Percentiles rank a stretch among this genome's conserved stretches.
These are phyloP conservation scores for Berberis vulgaris DNA, from an alignment of 164 flowering plant species.

Conservation along the genomic window DNA sequence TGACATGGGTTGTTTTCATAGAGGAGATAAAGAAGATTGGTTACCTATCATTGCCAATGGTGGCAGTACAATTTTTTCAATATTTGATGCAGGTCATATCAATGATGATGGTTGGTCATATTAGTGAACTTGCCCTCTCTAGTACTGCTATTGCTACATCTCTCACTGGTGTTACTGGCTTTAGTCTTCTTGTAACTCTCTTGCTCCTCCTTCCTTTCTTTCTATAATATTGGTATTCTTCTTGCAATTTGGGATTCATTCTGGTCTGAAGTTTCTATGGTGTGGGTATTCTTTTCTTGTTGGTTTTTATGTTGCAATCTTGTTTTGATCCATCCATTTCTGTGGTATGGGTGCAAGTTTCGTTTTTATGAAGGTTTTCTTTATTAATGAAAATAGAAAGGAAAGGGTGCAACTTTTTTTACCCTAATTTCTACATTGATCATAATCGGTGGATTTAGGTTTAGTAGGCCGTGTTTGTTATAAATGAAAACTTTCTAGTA, in stretches of 20 bases:
- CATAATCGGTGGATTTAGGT: too few relatives aligned
- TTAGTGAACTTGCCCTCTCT: conserved; percentile 45
- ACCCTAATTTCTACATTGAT: too few relatives aligned
- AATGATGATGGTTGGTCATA: conserved; percentile 57
- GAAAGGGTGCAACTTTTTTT: too few relatives aligned
- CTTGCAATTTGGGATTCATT: background rate
- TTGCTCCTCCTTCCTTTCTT: background rate
- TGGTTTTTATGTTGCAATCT: too few relatives aligned
- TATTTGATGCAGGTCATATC: conserved; percentile 30
- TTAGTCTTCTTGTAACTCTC: conserved; percentile 36
- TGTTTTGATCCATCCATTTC: too few relatives aligned
- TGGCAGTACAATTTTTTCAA: conserved; percentile 25
- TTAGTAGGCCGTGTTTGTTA: too few relatives aligned
- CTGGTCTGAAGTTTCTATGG: background rate
- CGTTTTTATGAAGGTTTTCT: too few relatives aligned
- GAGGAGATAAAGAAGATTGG: conserved; percentile 31
- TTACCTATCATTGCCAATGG: conserved; percentile 39
- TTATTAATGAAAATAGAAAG: too few relatives aligned
- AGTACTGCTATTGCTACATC: conserved; percentile 47
- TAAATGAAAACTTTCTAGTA: too few relatives aligned
- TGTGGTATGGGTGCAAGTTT: too few relatives aligned
- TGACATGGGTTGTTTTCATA: conserved; percentile 13
- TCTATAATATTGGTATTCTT: background rate
- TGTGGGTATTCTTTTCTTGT: too few relatives aligned
- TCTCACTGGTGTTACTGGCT: conserved; percentile 37